These are phyloP conservation scores for Cochlearia excelsa DNA, from an alignment of 345 rosid species.

Conservation along the genomic window DNA sequence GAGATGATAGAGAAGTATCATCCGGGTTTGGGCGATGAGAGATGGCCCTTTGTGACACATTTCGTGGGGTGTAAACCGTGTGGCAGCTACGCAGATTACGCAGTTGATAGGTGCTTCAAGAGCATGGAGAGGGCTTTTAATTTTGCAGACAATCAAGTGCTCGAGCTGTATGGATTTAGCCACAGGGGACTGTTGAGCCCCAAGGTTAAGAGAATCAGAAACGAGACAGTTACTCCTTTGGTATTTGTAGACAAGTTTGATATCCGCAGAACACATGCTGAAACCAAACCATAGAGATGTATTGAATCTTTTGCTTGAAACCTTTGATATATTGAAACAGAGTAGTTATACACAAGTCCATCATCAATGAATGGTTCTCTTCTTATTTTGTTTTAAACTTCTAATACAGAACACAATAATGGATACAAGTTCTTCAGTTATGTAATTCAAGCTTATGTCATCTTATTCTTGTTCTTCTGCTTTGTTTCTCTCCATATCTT, in stretches of 20 bases:
- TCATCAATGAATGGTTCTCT: slow-evolving; percentile 12
- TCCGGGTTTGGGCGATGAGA: slow-evolving; percentile 91
- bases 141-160: slow-evolving; percentile 94
- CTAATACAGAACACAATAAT: neutral
- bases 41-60: slow-evolving; percentile 98
- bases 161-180: slow-evolving; percentile 74
- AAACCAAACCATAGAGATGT: slow-evolving; percentile 36
- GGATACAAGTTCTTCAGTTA: neutral
- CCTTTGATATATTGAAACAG: slow-evolving; percentile 13
- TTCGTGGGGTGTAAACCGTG: slow-evolving; percentile 97
- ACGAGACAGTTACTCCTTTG: slow-evolving; percentile 69
- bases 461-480: slow-evolving; percentile 40
- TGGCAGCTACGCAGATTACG: slow-evolving; percentile 87
- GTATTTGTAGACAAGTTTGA: slow-evolving; percentile 71
- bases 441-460: slow-evolving; percentile 20
- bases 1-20: slow-evolving; percentile 93
- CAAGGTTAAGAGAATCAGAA: slow-evolving; percentile 78
- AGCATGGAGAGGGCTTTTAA: slow-evolving; percentile 98
- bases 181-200: slow-evolving; percentile 88
- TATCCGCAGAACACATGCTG: slow-evolving; percentile 47
- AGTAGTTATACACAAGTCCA: slow-evolving; percentile 5
- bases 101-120: slow-evolving; percentile 75
- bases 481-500: slow-evolving; percentile 46
- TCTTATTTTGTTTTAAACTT: neutral
- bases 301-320: neutral